These are phyloP conservation scores for Solioccasus polychromus DNA, from an alignment of 768 basidiomycete genomes.

Conservation along the genomic window DNA sequence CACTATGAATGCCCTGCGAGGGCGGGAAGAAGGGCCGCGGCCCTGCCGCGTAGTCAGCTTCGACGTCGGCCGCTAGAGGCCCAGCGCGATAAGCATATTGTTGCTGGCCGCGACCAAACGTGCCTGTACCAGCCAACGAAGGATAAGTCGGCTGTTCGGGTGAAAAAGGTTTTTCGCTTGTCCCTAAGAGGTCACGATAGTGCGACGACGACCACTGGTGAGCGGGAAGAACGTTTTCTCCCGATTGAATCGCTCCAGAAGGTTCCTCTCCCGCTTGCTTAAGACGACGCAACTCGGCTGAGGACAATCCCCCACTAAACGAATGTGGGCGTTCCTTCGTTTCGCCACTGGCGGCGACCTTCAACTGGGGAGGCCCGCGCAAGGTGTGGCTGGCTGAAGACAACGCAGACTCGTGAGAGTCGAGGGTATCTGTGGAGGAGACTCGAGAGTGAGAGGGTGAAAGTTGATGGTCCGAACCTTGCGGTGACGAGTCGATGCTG, in stretches of 20 bases:
- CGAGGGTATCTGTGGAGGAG: constrained; percentile 75
- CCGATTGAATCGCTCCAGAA: constrained; percentile 30
- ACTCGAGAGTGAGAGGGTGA: constrained; percentile 74
- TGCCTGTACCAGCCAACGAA: constrained; percentile 52
- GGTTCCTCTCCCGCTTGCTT: constrained; percentile 59
- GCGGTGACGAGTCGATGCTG: constrained; percentile 72
- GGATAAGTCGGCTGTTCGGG: constrained; percentile 57
- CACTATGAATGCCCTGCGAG: constrained; percentile 38
- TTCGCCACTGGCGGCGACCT: constrained; percentile 50
- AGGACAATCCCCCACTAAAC: constrained; percentile 75
- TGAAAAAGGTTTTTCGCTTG: constrained; percentile 41
- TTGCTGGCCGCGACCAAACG: constrained; percentile 51
- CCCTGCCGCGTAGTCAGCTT: constrained; percentile 56
- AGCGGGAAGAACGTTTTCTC: constrained; percentile 38
- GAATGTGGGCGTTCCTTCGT: constrained; percentile 78
- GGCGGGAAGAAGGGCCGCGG: constrained; percentile 54
- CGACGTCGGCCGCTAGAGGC: constrained; percentile 18
- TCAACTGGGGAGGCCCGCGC: constrained; percentile 52
- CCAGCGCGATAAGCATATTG: constrained; percentile 49
- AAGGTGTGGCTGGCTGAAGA: constrained; percentile 57
- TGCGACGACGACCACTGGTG: constrained; percentile 52
- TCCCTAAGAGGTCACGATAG: constrained; percentile 42
- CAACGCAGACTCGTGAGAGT: constrained; percentile 52
- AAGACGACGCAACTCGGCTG: constrained; percentile 69
- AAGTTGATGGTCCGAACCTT: constrained; percentile 63